Conservation (phyloP, 495 filamentous ascomycete species). For the Penicillium egyptiacum region DNA sequence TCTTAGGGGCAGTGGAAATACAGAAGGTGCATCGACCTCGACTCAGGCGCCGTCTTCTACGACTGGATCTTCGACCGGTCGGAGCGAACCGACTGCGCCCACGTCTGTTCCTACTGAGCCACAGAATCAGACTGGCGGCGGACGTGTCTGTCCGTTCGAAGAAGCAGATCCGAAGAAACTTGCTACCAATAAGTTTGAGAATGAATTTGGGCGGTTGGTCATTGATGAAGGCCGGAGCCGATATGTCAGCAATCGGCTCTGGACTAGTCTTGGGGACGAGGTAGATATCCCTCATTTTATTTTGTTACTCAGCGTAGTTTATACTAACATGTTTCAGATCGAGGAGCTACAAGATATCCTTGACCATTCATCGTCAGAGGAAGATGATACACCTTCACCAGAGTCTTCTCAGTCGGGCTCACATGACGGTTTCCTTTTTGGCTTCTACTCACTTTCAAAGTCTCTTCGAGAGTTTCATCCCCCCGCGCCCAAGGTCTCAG, state of each 20-base stretch:
- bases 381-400: conserved; percentile 62
- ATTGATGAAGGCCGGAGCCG: conserved; percentile 77
- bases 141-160: conserved; percentile 29
- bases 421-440: conserved; percentile 70
- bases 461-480: conserved; percentile 53
- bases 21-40: conserved; percentile 6
- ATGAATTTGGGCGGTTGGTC: conserved; percentile 78
- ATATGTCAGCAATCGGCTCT: conserved; percentile 88
- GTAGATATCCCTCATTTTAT: conserved; percentile 39
- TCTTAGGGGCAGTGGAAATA: conserved; percentile 41
- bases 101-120: neutral
- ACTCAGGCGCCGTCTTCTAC: conserved; percentile 7
- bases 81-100: neutral
- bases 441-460: conserved; percentile 60
- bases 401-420: conserved; percentile 51
- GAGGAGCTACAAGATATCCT: conserved; percentile 72
- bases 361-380: conserved; percentile 62
- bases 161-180: conserved; percentile 30
- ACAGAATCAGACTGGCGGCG: conserved; percentile 17
- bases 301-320: neutral
- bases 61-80: conserved; percentile 3
- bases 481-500: conserved; percentile 58
- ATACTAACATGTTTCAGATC: conserved; percentile 47
- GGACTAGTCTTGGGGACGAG: conserved; percentile 87
- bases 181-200: conserved; percentile 46